A percentile compares a stretch with the other conserved stretches of the same genome.
Conservation (phyloP, 2,329 filamentous ascomycete genomes). For the Chlorencoelia australis region DNA sequence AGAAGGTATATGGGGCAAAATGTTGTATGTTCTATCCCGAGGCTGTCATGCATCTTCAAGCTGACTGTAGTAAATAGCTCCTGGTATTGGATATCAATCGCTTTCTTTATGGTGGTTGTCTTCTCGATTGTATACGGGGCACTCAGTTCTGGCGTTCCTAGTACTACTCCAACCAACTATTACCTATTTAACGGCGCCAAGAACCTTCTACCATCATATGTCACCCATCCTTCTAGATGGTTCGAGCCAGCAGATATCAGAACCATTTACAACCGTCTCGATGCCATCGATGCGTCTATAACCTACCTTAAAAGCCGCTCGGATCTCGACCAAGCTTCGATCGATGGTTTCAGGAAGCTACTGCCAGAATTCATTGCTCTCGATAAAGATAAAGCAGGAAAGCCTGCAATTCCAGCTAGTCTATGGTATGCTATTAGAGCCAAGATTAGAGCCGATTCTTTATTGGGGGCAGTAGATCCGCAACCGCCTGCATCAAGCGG, state of each 20-base stretch:
- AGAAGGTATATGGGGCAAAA: no score
- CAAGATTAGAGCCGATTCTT: conserved; percentile 36
- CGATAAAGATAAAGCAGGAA: conserved; percentile 40
- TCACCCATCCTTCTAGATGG: conserved; percentile 2
- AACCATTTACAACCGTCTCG: conserved; percentile 16
- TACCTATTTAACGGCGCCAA: no score
- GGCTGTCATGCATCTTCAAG: no score
- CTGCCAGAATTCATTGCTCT: conserved; percentile 50
- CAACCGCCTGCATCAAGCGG: background rate
- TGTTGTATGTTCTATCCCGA: no score
- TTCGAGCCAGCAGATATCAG: conserved; percentile 11
- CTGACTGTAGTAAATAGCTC: no score
- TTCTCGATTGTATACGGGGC: no score
- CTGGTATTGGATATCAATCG: no score
- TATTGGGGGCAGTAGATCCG: background rate
- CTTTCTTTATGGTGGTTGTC: no score
- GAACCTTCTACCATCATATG: no score
- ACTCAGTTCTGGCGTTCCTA: no score
- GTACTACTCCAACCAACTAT: background rate
- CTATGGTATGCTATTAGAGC: conserved; percentile 57
- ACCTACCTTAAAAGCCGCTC: conserved; percentile 8
- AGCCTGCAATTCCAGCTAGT: conserved; percentile 43
- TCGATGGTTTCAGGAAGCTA: conserved; percentile 32
- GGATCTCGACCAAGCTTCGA: conserved; percentile 25
- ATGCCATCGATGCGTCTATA: conserved; percentile 17